Evolutionary conservation across 2,329 filamentous ascomycete genomes (phyloP).

Genomic region (Cylindrodendrum hubeiense): DNA sequence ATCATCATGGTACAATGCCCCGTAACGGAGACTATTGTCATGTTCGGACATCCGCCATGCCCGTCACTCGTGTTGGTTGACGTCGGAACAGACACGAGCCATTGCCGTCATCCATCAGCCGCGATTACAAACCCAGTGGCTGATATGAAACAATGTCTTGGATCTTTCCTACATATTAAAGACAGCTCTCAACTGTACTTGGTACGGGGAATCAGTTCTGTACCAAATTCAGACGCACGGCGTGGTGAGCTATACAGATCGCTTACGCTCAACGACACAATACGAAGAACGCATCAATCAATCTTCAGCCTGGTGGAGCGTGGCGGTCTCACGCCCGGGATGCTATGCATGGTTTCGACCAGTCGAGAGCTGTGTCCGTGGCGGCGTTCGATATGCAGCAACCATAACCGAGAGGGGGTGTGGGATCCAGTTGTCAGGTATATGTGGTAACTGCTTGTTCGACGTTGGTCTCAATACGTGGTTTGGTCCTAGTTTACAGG

Average conservation of each 20-base stretch:
- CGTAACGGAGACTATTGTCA: conserved; percentile 23
- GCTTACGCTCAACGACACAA: conserved; percentile 20
- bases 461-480: conserved; percentile 22
- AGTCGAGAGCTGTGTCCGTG: conserved; percentile 24
- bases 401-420: conserved; percentile 40
- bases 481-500: too few species aligned
- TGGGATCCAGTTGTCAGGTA: conserved; percentile 27
- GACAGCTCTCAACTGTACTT: conserved; percentile 25
- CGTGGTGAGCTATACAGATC: conserved; percentile 9
- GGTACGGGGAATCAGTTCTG: conserved; percentile 18
- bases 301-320: conserved; percentile 31
- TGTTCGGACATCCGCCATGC: conserved; percentile 27
- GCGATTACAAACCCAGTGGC: conserved; percentile 32
- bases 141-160: conserved; percentile 38
- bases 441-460: conserved; percentile 30
- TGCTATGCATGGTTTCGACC: conserved; percentile 35
- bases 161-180: conserved; percentile 21
- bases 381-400: conserved; percentile 35
- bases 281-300: conserved; percentile 27
- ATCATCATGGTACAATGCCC: conserved; percentile 34
- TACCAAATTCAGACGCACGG: conserved; percentile 23
- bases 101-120: conserved; percentile 26
- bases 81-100: conserved; percentile 28
- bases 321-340: conserved; percentile 38
- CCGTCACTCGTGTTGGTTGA: conserved; percentile 34